Conservation (phyloP, 2,329 filamentous ascomycete species). For the Talaromyces marneffei region DNA sequence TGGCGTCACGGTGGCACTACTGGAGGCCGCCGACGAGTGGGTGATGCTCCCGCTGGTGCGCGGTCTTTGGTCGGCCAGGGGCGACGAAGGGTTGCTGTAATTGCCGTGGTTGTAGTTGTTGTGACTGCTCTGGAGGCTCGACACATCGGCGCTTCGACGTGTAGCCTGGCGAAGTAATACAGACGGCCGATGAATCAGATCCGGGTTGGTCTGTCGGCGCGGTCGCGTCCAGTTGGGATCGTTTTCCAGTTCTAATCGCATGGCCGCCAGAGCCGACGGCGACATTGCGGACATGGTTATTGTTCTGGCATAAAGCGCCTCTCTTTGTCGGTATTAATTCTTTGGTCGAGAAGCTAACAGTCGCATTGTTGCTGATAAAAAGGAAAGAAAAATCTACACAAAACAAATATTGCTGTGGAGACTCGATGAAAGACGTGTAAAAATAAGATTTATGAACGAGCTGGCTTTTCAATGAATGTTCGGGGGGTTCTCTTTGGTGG, state of each 20-base stretch:
- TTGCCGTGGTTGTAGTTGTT: not conserved
- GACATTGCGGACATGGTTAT: conserved; percentile 7
- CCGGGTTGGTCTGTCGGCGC: conserved; percentile 17
- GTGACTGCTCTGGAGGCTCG: not conserved
- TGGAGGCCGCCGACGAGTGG: conserved; percentile 13
- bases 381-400: not conserved
- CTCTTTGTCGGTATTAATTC: not conserved
- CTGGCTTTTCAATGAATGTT: not conserved
- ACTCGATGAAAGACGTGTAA: not conserved
- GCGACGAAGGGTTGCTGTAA: not conserved
- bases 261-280: conserved; percentile 7
- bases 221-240: conserved; percentile 12
- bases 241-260: conserved; percentile 4
- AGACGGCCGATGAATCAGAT: conserved; percentile 14
- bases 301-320: conserved; percentile 3
- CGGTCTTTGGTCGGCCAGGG: conserved; percentile 12
- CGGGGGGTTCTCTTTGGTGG: not conserved
- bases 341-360: not conserved
- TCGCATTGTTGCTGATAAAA: conserved; percentile 3
- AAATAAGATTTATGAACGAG: not conserved
- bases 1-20: conserved; percentile 14
- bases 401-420: not conserved
- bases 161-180: conserved; percentile 15
- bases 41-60: conserved; percentile 14
- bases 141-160: conserved; percentile 15